phyloP scores from a whole-genome alignment of 306 rosid genomes.

The Rosa multiflora region DNA sequence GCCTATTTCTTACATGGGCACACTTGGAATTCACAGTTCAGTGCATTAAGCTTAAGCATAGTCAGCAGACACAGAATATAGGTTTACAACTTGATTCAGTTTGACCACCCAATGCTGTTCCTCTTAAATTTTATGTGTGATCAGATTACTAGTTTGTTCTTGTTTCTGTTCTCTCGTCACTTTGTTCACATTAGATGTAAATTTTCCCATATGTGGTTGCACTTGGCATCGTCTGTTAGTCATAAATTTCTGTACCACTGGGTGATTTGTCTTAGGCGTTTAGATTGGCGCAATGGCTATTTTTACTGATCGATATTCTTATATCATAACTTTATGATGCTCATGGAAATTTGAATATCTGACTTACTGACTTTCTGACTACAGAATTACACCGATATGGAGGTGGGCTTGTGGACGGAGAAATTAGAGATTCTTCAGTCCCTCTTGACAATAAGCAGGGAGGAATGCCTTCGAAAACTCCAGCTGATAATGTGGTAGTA shows the following conservation, averaged over 20 bases:
- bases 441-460: constrained; percentile 71
- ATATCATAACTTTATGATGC: neutral
- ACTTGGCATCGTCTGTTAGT: constrained; percentile 7
- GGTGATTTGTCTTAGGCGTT: neutral
- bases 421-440: constrained; percentile 60
- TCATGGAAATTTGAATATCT: neutral
- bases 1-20: neutral
- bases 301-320: neutral
- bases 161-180: neutral
- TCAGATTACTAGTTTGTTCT: neutral
- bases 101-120: neutral
- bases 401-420: constrained; percentile 85
- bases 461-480: constrained; percentile 48
- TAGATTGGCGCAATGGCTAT: neutral
- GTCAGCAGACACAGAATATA: neutral
- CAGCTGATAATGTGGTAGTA: constrained; percentile 62
- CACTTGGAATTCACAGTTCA: neutral
- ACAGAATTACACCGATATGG: constrained; percentile 90
- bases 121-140: neutral
- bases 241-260: neutral
- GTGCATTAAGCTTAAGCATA: neutral
- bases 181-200: constrained; percentile 12
- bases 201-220: neutral
- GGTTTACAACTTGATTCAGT: constrained; percentile 1
- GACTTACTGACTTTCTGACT: constrained; percentile 16